These are phyloP conservation scores for Linanthus parryae DNA, from an alignment of 148 eudicot genomes.

Conservation along the genomic window DNA sequence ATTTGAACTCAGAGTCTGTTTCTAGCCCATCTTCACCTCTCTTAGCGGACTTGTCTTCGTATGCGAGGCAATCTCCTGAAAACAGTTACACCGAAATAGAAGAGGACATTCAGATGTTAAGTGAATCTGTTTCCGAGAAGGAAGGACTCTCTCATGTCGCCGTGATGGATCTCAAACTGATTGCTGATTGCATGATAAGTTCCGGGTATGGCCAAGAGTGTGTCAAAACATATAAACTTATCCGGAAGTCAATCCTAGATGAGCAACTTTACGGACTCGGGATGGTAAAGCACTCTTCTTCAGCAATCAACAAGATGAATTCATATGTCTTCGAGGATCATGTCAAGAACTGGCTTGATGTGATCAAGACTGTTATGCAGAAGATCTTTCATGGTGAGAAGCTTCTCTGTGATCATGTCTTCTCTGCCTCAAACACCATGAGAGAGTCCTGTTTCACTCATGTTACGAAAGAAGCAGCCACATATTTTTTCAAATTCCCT, in stretches of 20 bases:
- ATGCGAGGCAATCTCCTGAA: background rate
- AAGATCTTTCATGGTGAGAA: conserved; percentile 22
- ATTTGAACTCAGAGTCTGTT: conserved; percentile 21
- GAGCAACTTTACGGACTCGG: conserved; percentile 23
- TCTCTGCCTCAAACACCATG: conserved; percentile 13
- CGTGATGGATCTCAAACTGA: conserved; percentile 18
- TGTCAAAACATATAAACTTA: conserved; percentile 12
- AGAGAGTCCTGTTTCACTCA: conserved; percentile 16
- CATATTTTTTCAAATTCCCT: conserved; percentile 18
- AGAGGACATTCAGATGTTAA: background rate
- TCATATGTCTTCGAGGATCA: conserved; percentile 9
- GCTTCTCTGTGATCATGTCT: conserved; percentile 25
- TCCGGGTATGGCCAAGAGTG: conserved; percentile 30
- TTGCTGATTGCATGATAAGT: conserved; percentile 26
- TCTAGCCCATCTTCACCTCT: conserved; percentile 10
- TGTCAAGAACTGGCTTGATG: conserved; percentile 18
- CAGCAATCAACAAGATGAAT: conserved; percentile 15
- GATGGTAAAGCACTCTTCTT: conserved; percentile 10
- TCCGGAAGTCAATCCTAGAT: conserved; percentile 17
- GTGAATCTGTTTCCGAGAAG: conserved; percentile 5
- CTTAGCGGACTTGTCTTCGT: conserved; percentile 1
- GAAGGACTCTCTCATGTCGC: conserved; percentile 12
- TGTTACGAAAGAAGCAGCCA: conserved; percentile 17
- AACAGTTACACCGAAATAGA: background rate
- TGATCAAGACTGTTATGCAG: conserved; percentile 9